Percentiles rank a stretch among this genome's conserved stretches.
These are phyloP conservation scores for Fusarium neocosmosporiellum DNA, from an alignment of 2,329 filamentous ascomycete species.

Conservation along the genomic window DNA sequence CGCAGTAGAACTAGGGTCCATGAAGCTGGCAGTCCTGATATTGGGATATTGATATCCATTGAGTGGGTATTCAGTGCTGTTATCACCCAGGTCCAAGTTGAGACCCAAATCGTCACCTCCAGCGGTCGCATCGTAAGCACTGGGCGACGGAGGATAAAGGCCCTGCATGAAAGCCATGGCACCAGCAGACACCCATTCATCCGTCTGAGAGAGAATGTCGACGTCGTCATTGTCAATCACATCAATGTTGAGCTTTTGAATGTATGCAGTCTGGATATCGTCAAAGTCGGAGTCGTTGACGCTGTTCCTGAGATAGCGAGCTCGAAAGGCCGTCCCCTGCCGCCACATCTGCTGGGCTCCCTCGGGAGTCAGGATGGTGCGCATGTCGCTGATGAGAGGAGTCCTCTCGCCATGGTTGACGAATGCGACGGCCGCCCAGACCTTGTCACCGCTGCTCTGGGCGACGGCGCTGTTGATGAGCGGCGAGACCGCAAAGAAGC, in stretches of 20 bases:
- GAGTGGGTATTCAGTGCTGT: conserved; percentile 72
- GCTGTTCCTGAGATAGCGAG: conserved; percentile 57
- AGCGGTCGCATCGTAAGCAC: conserved; percentile 43
- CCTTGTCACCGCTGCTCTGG: conserved; percentile 50
- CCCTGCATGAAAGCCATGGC: conserved; percentile 85
- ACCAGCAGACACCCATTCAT: conserved; percentile 69
- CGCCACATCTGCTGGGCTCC: conserved; percentile 64
- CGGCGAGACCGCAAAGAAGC: conserved; percentile 17
- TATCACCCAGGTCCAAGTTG: conserved; percentile 49
- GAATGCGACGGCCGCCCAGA: conserved; percentile 63
- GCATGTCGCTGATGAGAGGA: conserved; percentile 49
- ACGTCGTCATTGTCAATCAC: conserved; percentile 63
- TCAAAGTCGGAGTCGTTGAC: conserved; percentile 41
- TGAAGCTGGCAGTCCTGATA: conserved; percentile 63
- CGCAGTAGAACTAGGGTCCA: conserved; percentile 60
- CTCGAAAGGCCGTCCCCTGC: conserved; percentile 61
- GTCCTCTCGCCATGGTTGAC: conserved; percentile 66
- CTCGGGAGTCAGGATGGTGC: conserved; percentile 59
- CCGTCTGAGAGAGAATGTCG: conserved; percentile 53
- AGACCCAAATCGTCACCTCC: conserved; percentile 57
- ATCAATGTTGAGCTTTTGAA: conserved; percentile 55
- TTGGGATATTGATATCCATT: conserved; percentile 84
- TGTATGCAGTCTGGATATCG: conserved; percentile 46
- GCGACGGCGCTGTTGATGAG: conserved; percentile 44
- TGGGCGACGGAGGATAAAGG: conserved; percentile 78